phyloP scores from a whole-genome alignment of 768 basidiomycete species.

The Lentinus tigrinus region DNA sequence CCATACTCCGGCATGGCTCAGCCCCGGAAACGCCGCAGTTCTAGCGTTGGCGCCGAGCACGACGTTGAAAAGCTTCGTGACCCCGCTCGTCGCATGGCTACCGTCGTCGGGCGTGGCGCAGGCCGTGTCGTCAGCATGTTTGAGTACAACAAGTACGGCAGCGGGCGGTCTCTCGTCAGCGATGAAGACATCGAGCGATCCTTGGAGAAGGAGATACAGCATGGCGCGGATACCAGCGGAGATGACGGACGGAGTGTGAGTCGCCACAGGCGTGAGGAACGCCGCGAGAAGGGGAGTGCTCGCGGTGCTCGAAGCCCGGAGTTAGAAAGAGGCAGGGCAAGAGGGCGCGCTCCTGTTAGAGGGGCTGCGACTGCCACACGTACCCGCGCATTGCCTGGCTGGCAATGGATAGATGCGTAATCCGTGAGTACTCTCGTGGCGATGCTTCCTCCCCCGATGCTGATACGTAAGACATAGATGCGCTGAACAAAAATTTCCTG shows the following conservation, averaged over 20 bases:
- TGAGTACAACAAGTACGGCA: not conserved
- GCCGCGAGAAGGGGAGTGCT: not conserved
- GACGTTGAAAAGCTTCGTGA: not conserved
- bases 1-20: slow-evolving; percentile 1
- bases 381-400: not conserved
- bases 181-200: slow-evolving; percentile 19
- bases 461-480: not conserved
- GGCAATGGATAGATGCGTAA: slow-evolving; percentile 1
- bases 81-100: slow-evolving; percentile 6
- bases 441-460: not conserved
- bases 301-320: not conserved
- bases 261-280: not conserved
- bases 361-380: not conserved
- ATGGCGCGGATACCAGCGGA: not conserved
- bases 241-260: not conserved
- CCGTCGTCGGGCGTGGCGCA: slow-evolving; percentile 12
- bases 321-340: slow-evolving; percentile 7
- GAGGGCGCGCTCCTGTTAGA: slow-evolving; percentile 1
- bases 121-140: slow-evolving; percentile 9
- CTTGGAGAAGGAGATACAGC: slow-evolving; percentile 9
- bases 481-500: not conserved
- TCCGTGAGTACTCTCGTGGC: not conserved
- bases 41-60: slow-evolving; percentile 4
- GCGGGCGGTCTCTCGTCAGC: slow-evolving; percentile 12
- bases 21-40: slow-evolving; percentile 2